Percentiles rank a stretch among this genome's conserved stretches.
Evolutionary conservation across 2,329 filamentous ascomycete species (phyloP).

Genomic region (Emmonsia crescens): DNA sequence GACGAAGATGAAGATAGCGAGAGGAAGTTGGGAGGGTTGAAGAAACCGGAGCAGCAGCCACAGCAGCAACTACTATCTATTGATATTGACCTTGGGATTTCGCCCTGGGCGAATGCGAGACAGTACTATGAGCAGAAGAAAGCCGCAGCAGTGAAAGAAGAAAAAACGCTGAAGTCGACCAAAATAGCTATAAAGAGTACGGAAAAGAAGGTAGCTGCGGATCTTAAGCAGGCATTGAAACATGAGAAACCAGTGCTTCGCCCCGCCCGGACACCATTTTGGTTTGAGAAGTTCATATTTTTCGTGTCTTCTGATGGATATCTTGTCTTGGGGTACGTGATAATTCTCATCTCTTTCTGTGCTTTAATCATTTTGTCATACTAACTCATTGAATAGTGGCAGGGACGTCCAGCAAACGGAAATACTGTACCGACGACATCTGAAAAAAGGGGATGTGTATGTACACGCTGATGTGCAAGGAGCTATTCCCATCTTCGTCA

Average conservation of each 20-base stretch:
- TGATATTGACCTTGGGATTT: constrained; percentile 73
- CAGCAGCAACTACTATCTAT: constrained; percentile 48
- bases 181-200: constrained; percentile 76
- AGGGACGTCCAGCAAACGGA: constrained; percentile 86
- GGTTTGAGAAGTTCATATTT: constrained; percentile 96
- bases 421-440: constrained; percentile 73
- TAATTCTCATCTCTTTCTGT: neutral
- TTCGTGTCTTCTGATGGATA: constrained; percentile 96
- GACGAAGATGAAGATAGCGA: constrained; percentile 19
- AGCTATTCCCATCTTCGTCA: constrained; percentile 76
- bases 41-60: constrained; percentile 15
- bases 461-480: constrained; percentile 83
- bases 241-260: constrained; percentile 82
- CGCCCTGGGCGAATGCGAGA: constrained; percentile 79
- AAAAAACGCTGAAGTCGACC: constrained; percentile 75
- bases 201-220: constrained; percentile 74
- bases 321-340: constrained; percentile 59
- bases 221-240: constrained; percentile 79
- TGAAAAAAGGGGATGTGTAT: constrained; percentile 84
- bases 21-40: constrained; percentile 15
- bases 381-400: constrained; percentile 36
- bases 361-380: neutral
- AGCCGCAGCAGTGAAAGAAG: constrained; percentile 70
- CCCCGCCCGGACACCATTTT: constrained; percentile 70
- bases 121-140: constrained; percentile 89